phyloP scores from a whole-genome alignment of 2,329 filamentous ascomycete genomes.

The Ceratocystis alfenasii region DNA sequence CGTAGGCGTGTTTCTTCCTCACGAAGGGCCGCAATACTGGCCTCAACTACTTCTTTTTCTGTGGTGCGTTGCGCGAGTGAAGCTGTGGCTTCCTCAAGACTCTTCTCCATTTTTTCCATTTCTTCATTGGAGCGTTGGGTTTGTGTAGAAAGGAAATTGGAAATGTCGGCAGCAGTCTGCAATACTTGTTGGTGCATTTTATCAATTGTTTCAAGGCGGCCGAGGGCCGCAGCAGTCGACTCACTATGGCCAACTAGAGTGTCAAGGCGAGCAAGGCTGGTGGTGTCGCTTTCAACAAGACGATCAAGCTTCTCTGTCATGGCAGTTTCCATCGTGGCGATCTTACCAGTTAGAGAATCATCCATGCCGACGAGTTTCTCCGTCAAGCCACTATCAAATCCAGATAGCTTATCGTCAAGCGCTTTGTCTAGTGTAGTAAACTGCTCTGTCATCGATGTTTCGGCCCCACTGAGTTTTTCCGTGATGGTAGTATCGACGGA shows the following conservation, averaged over 20 bases:
- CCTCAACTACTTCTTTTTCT: slow-evolving; percentile 51
- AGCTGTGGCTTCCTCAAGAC: slow-evolving; percentile 65
- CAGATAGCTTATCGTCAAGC: slow-evolving; percentile 15
- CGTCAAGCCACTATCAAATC: slow-evolving; percentile 14
- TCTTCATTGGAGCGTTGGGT: slow-evolving; percentile 63
- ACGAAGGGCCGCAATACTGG: slow-evolving; percentile 40
- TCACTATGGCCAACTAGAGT: slow-evolving; percentile 44
- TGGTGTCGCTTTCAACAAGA: slow-evolving; percentile 29
- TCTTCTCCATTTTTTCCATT: slow-evolving; percentile 65
- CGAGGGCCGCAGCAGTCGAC: slow-evolving; percentile 55
- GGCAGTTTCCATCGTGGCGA: slow-evolving; percentile 7
- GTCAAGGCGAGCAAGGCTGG: slow-evolving; percentile 24
- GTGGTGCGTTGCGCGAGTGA: slow-evolving; percentile 65
- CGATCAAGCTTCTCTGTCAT: slow-evolving; percentile 40
- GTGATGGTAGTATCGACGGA: slow-evolving; percentile 11
- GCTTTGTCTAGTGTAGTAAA: slow-evolving; percentile 18
- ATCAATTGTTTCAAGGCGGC: slow-evolving; percentile 71
- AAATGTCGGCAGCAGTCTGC: slow-evolving; percentile 71
- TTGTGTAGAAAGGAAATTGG: slow-evolving; percentile 67
- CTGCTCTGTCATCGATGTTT: slow-evolving; percentile 17
- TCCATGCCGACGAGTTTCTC: slow-evolving; percentile 22
- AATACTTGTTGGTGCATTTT: slow-evolving; percentile 62
- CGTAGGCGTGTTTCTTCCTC: slow-evolving; percentile 44
- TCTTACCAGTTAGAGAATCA: slow-evolving; percentile 17
- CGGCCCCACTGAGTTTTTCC: slow-evolving; percentile 13